Evolutionary conservation across 2,329 filamentous ascomycete species (phyloP).

Genomic region (Didymosphaeria variabile): DNA sequence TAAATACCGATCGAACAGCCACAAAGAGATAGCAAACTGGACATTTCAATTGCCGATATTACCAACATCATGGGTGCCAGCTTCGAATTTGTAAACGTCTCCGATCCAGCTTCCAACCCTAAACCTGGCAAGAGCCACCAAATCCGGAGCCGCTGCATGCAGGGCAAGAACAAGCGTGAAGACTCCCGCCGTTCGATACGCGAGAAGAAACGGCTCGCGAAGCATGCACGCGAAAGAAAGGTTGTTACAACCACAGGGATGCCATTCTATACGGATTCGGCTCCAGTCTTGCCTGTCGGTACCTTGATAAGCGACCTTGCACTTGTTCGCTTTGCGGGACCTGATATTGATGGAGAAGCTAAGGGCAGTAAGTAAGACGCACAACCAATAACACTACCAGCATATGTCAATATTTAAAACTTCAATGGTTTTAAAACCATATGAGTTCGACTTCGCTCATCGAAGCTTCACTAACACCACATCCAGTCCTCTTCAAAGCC

Average conservation of each 20-base stretch:
- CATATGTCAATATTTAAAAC: too few species aligned
- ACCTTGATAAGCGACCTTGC: conserved; percentile 9
- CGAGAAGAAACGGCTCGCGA: conserved; percentile 14
- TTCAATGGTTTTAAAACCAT: too few species aligned
- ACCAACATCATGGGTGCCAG: background rate
- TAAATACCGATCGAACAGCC: background rate
- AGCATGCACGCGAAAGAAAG: too few species aligned
- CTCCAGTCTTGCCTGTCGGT: background rate
- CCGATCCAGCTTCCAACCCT: conserved; percentile 15
- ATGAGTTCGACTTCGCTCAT: too few species aligned
- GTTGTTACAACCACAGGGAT: too few species aligned
- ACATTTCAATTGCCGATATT: background rate
- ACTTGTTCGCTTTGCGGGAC: conserved; percentile 16
- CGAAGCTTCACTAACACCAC: too few species aligned
- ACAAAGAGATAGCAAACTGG: background rate
- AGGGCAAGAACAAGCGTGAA: conserved; percentile 30
- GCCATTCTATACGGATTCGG: too few species aligned
- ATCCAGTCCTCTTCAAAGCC: conserved; percentile 2
- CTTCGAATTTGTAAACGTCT: conserved; percentile 22
- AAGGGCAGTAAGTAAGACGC: background rate
- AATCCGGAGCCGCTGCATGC: conserved; percentile 31
- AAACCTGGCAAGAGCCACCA: conserved; percentile 21
- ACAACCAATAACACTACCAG: background rate
- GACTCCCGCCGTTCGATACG: too few species aligned
- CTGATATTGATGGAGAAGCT: background rate